phyloP scores from a whole-genome alignment of 2,329 filamentous ascomycete species.

The Apiospora malaysiana region DNA sequence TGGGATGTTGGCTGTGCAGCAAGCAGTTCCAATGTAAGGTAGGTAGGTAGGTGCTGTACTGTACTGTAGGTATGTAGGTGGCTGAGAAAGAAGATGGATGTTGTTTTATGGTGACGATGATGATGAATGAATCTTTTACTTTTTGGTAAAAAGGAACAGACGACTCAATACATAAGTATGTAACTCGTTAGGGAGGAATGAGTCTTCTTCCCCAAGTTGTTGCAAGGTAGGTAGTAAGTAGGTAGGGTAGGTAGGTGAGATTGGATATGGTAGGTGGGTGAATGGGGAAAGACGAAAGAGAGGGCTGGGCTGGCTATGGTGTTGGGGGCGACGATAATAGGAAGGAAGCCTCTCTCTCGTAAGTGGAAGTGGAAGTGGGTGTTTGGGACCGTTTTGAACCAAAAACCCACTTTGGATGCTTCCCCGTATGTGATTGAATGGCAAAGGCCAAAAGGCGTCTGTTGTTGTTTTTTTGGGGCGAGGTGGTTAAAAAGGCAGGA shows the following conservation, averaged over 20 bases:
- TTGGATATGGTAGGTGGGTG: slow-evolving; percentile 18
- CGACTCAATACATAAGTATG: neutral
- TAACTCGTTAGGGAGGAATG: neutral
- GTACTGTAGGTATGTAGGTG: too few species aligned
- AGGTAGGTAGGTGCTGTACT: too few species aligned
- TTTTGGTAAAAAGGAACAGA: neutral
- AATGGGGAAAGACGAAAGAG: slow-evolving; percentile 28
- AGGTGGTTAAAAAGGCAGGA: slow-evolving; percentile 1
- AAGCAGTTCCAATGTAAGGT: neutral
- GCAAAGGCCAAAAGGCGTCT: slow-evolving; percentile 15
- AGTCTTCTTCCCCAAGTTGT: neutral
- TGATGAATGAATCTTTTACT: neutral
- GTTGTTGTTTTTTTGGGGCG: neutral
- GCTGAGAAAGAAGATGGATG: slow-evolving; percentile 3
- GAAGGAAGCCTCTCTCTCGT: slow-evolving; percentile 18
- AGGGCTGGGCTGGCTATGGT: slow-evolving; percentile 18
- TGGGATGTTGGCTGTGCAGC: neutral
- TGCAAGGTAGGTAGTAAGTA: neutral
- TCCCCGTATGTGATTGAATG: slow-evolving; percentile 15
- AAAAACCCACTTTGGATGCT: slow-evolving; percentile 10
- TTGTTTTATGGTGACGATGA: neutral
- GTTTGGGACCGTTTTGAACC: slow-evolving; percentile 13
- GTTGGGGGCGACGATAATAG: slow-evolving; percentile 15
- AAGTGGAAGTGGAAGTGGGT: too few species aligned
- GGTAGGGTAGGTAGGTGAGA: slow-evolving; percentile 10